Percentiles rank a stretch among this genome's conserved stretches.
Evolutionary conservation across 2,329 filamentous ascomycete species (phyloP).

Genomic region (Penicillium glabrum): DNA sequence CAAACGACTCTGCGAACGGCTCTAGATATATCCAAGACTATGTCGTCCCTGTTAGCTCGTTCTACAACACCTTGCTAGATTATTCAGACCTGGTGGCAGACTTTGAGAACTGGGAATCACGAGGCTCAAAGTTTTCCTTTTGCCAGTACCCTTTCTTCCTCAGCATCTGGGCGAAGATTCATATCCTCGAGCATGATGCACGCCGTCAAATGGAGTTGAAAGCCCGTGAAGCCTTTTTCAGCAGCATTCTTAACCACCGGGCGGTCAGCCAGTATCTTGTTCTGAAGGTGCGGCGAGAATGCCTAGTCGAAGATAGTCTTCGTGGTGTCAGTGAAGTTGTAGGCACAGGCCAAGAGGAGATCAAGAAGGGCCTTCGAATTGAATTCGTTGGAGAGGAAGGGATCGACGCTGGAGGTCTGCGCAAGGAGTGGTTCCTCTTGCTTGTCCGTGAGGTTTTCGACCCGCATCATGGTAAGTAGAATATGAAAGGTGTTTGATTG

Average conservation of each 20-base stretch:
- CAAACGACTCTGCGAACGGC: conserved; percentile 41
- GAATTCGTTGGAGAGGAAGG: conserved; percentile 87
- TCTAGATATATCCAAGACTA: conserved; percentile 58
- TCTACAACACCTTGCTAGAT: conserved; percentile 85
- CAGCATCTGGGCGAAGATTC: conserved; percentile 89
- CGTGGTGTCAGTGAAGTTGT: conserved; percentile 82
- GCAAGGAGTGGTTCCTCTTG: conserved; percentile 93
- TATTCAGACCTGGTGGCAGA: conserved; percentile 82
- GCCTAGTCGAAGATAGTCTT: conserved; percentile 83
- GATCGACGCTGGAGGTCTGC: conserved; percentile 81
- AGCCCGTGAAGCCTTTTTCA: conserved; percentile 86
- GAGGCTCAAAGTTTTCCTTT: conserved; percentile 74
- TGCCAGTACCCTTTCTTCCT: conserved; percentile 91
- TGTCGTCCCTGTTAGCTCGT: conserved; percentile 75
- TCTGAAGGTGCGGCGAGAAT: conserved; percentile 76
- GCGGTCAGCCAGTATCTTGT: conserved; percentile 75
- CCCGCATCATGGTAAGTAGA: conserved; percentile 72
- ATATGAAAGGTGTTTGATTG: background rate
- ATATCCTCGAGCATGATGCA: conserved; percentile 84
- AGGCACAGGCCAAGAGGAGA: conserved; percentile 75
- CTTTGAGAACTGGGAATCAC: conserved; percentile 84
- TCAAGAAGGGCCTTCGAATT: conserved; percentile 86
- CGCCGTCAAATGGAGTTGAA: conserved; percentile 85
- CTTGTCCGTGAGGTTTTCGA: conserved; percentile 88
- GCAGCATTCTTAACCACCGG: conserved; percentile 76